Percentiles rank a stretch among this genome's conserved stretches.
phyloP scores from a whole-genome alignment of 805 yeast genomes.

The Ogataea nitratoaversa region DNA sequence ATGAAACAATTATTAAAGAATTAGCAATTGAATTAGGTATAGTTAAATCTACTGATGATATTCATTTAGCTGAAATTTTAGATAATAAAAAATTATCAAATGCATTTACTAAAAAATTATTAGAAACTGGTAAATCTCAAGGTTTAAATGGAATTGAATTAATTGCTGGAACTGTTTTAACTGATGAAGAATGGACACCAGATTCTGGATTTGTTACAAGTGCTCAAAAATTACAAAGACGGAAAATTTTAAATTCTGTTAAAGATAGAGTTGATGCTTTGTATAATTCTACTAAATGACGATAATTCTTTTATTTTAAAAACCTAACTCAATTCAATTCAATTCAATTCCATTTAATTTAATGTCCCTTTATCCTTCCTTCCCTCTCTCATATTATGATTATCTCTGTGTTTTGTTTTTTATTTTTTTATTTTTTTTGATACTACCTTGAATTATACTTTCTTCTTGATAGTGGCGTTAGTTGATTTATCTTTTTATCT shows the following conservation, averaged over 20 bases:
- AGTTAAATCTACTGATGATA: constrained; percentile 37
- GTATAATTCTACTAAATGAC: too few relatives aligned
- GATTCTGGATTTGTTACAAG: constrained; percentile 90
- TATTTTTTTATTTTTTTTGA: background rate
- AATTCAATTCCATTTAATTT: constrained; percentile 1
- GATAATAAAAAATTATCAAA: constrained; percentile 52
- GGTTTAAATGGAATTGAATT: constrained; percentile 86
- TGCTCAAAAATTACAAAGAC: constrained; percentile 95
- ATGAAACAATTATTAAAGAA: constrained; percentile 58
- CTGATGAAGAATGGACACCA: constrained; percentile 97
- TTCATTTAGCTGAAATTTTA: constrained; percentile 42
- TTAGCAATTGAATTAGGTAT: constrained; percentile 57
- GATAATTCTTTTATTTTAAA: too few relatives aligned
- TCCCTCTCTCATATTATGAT: constrained; percentile 1
- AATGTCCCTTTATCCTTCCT: too few relatives aligned
- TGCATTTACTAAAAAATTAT: constrained; percentile 53
- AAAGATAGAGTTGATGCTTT: constrained; percentile 63
- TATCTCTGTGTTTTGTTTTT: background rate
- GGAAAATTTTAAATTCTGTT: constrained; percentile 72
- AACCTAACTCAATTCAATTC: constrained; percentile 6
- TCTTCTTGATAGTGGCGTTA: too few relatives aligned
- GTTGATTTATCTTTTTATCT: too few relatives aligned
- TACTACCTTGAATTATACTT: too few relatives aligned
- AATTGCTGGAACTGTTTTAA: constrained; percentile 68
- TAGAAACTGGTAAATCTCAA: constrained; percentile 73